Evolutionary conservation across 2,329 filamentous ascomycete genomes (phyloP), one percentile per base, ranked within the genome.

Genomic region (Leptoxyphium fumago): DNA sequence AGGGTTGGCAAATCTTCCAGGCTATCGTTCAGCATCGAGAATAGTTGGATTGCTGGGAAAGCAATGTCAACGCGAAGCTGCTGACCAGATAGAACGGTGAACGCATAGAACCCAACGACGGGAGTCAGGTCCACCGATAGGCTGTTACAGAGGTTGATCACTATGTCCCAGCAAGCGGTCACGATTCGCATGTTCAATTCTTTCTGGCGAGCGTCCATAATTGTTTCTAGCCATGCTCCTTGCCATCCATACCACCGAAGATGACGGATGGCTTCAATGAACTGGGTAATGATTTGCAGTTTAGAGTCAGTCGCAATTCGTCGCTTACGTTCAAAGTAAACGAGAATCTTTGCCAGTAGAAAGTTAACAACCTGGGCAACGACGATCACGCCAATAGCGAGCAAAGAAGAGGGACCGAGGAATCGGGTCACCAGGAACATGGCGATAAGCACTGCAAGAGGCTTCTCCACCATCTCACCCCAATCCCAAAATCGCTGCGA

Each of bases 401-500:
- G 72, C 26, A 89, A 70, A 39, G 84, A 87, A 0, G 86, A 74
- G 67, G 82, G 86, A 0, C 87, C 87, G 42, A 94, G 76, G 43
- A 94, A 73, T 47, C 75, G 70, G 77, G 82, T 86, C 7, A 88
- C 78, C 5, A 94, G 71, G 10, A 78, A 64, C 10, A 84, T 72
- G 0, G 85, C 83, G 3, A 94, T 68, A 1, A 86, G 56, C n/a
- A 89, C 72, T 46, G 82, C 82, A 13, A 91, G 62, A 0, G 87
- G 87, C 48, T 82, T 84, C 2, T 80, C 80, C 36, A 93, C 66
- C 1, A 94, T 66, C n/a, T 70, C 70, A 2, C 82, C 74, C 43
- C 91, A 83, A 47, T 94, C 87, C 87, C 87, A 94, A 54, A 94
- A 91, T 38, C 67, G 62, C 55, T 89, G 84, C 2, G 84, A 75